Conservation (phyloP, 345 rosid genomes). For the Hirschfeldia incana region DNA sequence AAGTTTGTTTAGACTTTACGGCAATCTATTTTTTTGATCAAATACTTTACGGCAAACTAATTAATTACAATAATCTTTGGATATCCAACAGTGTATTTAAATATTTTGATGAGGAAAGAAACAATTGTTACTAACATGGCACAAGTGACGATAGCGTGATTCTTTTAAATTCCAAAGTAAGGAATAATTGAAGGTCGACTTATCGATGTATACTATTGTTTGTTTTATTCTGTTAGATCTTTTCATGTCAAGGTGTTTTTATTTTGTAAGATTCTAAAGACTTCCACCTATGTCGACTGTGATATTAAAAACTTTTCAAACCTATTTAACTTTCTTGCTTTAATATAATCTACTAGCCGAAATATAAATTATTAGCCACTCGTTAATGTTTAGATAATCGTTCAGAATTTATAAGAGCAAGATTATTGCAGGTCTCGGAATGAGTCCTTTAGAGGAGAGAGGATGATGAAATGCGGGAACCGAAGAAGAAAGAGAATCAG, state of each 20-base stretch:
- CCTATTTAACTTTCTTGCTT: background rate
- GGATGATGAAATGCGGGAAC: too few relatives aligned
- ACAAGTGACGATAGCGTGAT: conserved; percentile 27
- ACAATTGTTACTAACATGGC: conserved; percentile 18
- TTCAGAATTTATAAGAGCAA: background rate
- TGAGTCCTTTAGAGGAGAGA: too few relatives aligned
- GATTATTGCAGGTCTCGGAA: too few relatives aligned
- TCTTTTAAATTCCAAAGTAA: conserved; percentile 14
- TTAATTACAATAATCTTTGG: background rate
- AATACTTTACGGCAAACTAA: background rate
- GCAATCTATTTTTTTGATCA: background rate
- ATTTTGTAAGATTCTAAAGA: background rate
- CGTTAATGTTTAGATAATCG: conserved; percentile 2
- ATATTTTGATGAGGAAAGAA: background rate
- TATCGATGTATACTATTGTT: background rate
- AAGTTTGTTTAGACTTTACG: background rate
- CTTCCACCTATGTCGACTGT: background rate
- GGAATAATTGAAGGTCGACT: conserved; percentile 8
- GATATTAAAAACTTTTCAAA: background rate
- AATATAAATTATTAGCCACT: background rate
- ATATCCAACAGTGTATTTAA: background rate
- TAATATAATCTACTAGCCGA: background rate
- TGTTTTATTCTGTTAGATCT: background rate
- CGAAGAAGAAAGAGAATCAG: too few relatives aligned
- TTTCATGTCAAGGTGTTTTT: background rate